A percentile compares a stretch with the other conserved stretches of the same genome.
These are phyloP conservation scores for Ustilago cynodontis DNA, from an alignment of 1,284 basidiomycete species.

Conservation along the genomic window DNA sequence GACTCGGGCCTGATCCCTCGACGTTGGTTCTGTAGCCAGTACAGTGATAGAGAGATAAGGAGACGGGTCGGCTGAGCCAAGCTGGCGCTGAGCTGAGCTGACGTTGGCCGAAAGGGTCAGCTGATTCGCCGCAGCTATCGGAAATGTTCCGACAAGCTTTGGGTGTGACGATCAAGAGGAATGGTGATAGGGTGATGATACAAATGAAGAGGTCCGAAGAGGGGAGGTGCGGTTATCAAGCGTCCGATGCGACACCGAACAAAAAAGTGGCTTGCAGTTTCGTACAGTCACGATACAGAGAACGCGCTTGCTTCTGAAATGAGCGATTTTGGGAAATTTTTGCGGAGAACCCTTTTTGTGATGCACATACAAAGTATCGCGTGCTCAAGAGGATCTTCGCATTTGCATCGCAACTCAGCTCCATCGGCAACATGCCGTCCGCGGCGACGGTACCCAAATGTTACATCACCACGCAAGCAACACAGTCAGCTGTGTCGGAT, in stretches of 20 bases:
- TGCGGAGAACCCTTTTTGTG: constrained; percentile 19
- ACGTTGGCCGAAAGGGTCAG: not conserved
- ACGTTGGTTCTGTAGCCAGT: not conserved
- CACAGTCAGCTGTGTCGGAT: no score
- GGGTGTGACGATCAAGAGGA: constrained; percentile 4
- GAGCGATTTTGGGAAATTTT: constrained; percentile 15
- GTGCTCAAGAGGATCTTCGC: constrained; percentile 12
- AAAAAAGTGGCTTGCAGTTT: constrained; percentile 17
- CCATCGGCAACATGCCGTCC: not conserved
- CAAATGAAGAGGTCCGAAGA: not conserved
- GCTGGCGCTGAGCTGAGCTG: not conserved
- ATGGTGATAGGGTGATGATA: not conserved
- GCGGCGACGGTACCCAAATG: not conserved
- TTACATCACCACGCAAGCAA: not conserved
- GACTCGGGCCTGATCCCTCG: not conserved
- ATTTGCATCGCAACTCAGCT: constrained; percentile 5
- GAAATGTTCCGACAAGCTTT: constrained; percentile 8
- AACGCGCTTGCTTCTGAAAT: not conserved
- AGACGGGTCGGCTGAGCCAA: not conserved
- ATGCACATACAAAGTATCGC: constrained; percentile 24
- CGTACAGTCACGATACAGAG: constrained; percentile 2
- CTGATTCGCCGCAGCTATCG: constrained; percentile 9
- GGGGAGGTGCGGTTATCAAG: constrained; percentile 12
- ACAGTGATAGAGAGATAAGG: not conserved
- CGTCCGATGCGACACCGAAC: constrained; percentile 1